phyloP scores from a whole-genome alignment of 1,284 basidiomycete species.

The Takashimella koratensis region DNA sequence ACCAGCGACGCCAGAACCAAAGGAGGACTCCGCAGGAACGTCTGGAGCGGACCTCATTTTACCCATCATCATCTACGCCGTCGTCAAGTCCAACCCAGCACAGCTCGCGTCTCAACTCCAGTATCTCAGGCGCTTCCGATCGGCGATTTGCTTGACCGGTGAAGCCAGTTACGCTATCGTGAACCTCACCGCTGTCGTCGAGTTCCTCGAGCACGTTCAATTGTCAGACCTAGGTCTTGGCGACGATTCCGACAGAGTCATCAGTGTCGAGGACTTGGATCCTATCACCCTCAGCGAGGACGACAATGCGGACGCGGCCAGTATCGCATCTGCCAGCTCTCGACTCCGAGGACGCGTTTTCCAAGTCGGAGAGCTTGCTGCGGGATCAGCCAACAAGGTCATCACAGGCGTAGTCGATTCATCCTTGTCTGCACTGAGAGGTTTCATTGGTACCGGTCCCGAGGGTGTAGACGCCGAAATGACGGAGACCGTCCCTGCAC shows the following conservation, averaged over 20 bases:
- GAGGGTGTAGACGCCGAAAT: slow-evolving; percentile 30
- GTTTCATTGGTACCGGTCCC: slow-evolving; percentile 53
- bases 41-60: slow-evolving; percentile 53
- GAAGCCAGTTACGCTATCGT: slow-evolving; percentile 89
- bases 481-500: slow-evolving; percentile 9
- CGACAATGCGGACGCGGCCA: slow-evolving; percentile 38
- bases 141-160: slow-evolving; percentile 64
- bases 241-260: slow-evolving; percentile 58
- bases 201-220: slow-evolving; percentile 90
- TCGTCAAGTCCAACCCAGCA: slow-evolving; percentile 83
- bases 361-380: slow-evolving; percentile 70
- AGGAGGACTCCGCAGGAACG: slow-evolving; percentile 18
- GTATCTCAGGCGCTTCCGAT: slow-evolving; percentile 79
- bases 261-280: slow-evolving; percentile 67
- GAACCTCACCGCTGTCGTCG: slow-evolving; percentile 87
- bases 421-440: slow-evolving; percentile 71
- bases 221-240: slow-evolving; percentile 73
- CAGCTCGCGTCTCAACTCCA: slow-evolving; percentile 79
- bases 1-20: slow-evolving; percentile 1
- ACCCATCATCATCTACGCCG: slow-evolving; percentile 84
- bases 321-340: slow-evolving; percentile 43
- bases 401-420: slow-evolving; percentile 78
- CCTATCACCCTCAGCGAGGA: slow-evolving; percentile 62
- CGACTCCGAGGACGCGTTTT: slow-evolving; percentile 64
- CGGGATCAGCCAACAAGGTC: slow-evolving; percentile 76